Evolutionary conservation across 441 rosid genomes (phyloP), one percentile per base, ranked within the genome.

Genomic region (Dalechampia spathulata): DNA sequence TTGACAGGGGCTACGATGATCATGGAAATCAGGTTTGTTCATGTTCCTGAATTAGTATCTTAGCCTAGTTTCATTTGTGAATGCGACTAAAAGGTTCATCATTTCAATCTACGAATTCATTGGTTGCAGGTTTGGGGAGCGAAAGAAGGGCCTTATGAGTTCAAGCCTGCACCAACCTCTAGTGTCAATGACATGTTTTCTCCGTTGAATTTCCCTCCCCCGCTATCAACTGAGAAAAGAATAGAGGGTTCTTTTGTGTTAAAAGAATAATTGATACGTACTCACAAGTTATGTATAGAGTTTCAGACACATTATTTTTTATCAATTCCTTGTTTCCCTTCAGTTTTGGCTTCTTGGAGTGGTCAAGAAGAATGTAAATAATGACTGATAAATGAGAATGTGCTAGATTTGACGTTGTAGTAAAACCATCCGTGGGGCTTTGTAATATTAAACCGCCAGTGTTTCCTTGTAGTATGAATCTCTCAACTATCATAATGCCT

Each of bases 1-100:
- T 92, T 97, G 99, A 92, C 60, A 79, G 90, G 42, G 97, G 96
- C 28, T 92, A 76, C 5, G 96, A 86, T 21, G 89, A 80, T 4
- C 70, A 78, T 56, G 83, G 77, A 43, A 88, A 82, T 65, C 96
- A 89, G 87, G 99, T 89, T 16, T 26, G 52, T 58, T 66, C 41
- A 1, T 7, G 21, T 3, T 37, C 25, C 39, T 34, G 27, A 48
- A 8, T 49, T 13, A 1, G 15, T 1, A 23, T 67, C 21, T 36
- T 58, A 41, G 8, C 20, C 21, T 25, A 26, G 10, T 42, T 46
- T 17, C 21, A 28, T 28, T 30, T 20, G 28, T 43, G 28, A 54
- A 44, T 42, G 57, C 48, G 57, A n/a, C 6, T 15, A 42, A 49
- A 41, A 52, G 23, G 11, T 28, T 41, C 2, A 2, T 32, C 25